Conservation (phyloP, 768 basidiomycete genomes). For the button mushroom (Agaricus bisporus) region DNA sequence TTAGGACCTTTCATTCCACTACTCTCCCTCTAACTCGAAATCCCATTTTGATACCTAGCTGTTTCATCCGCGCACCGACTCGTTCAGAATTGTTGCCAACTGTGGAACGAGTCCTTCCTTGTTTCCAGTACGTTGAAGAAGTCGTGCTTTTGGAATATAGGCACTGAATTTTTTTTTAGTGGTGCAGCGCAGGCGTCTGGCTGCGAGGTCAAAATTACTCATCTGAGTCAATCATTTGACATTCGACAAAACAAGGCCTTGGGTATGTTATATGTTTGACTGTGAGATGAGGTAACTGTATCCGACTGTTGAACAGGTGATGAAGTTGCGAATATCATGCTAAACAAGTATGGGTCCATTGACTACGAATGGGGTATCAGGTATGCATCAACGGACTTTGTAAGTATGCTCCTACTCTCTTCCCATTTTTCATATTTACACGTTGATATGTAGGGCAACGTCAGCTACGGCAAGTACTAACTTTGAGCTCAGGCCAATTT, state of each 20-base stretch:
- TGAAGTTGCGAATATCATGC: constrained; percentile 57
- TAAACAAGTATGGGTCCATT: constrained; percentile 54
- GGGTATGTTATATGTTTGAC: constrained; percentile 25
- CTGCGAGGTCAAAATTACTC: constrained; percentile 43
- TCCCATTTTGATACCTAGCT: constrained; percentile 29
- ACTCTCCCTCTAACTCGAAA: no score
- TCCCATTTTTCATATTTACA: neutral
- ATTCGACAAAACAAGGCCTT: constrained; percentile 64
- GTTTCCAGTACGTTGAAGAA: constrained; percentile 49
- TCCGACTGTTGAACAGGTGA: constrained; percentile 33
- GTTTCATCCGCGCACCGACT: constrained; percentile 68
- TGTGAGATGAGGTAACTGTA: neutral
- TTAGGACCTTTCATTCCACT: neutral
- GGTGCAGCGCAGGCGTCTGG: constrained; percentile 65
- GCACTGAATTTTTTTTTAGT: constrained; percentile 24
- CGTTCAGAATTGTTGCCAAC: constrained; percentile 56
- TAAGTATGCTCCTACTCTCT: constrained; percentile 28
- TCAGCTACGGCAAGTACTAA: constrained; percentile 56
- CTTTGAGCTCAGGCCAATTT: neutral
- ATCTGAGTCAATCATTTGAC: constrained; percentile 36
- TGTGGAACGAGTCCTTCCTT: constrained; percentile 55
- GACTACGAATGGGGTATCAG: constrained; percentile 64
- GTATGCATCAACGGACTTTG: constrained; percentile 79
- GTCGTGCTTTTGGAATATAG: neutral
- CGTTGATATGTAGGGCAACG: constrained; percentile 48